These are phyloP conservation scores for Auricularia heimuer DNA, from an alignment of 768 basidiomycete genomes.

Conservation along the genomic window DNA sequence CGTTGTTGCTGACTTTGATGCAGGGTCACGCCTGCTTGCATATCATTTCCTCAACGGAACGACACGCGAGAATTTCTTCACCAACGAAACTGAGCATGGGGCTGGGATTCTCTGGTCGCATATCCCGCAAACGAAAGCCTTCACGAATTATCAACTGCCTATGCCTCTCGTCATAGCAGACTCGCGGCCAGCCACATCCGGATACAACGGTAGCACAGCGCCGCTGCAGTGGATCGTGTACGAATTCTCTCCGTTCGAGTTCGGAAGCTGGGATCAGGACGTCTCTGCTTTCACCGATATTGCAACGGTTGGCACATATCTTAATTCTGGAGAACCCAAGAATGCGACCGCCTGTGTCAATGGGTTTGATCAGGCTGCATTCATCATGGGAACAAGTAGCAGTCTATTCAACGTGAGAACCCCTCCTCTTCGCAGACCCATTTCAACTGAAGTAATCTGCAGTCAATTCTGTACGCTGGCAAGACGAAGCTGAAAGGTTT, in stretches of 20 bases:
- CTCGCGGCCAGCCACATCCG: constrained; percentile 33
- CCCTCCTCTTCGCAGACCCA: background rate
- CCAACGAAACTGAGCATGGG: constrained; percentile 50
- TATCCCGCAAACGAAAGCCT: constrained; percentile 41
- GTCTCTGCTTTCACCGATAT: constrained; percentile 14
- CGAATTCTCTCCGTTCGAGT: constrained; percentile 48
- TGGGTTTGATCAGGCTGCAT: constrained; percentile 66
- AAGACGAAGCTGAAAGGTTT: constrained; percentile 33
- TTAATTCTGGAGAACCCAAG: constrained; percentile 45
- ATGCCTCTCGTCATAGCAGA: constrained; percentile 60
- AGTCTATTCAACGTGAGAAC: constrained; percentile 50
- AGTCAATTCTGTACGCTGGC: constrained; percentile 43
- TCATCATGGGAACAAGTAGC: constrained; percentile 67
- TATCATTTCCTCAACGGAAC: constrained; percentile 71
- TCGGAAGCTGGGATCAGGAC: constrained; percentile 62
- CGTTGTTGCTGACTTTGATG: background rate
- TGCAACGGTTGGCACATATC: constrained; percentile 46
- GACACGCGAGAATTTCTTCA: constrained; percentile 46
- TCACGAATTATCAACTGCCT: constrained; percentile 40
- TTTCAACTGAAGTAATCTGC: background rate
- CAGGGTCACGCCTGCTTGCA: constrained; percentile 45
- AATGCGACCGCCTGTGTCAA: constrained; percentile 54
- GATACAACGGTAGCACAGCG: constrained; percentile 31
- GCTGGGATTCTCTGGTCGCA: constrained; percentile 64
- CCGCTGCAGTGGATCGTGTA: constrained; percentile 36